phyloP scores from a whole-genome alignment of 2,329 filamentous ascomycete species.

The Colletotrichum gigasporum region DNA sequence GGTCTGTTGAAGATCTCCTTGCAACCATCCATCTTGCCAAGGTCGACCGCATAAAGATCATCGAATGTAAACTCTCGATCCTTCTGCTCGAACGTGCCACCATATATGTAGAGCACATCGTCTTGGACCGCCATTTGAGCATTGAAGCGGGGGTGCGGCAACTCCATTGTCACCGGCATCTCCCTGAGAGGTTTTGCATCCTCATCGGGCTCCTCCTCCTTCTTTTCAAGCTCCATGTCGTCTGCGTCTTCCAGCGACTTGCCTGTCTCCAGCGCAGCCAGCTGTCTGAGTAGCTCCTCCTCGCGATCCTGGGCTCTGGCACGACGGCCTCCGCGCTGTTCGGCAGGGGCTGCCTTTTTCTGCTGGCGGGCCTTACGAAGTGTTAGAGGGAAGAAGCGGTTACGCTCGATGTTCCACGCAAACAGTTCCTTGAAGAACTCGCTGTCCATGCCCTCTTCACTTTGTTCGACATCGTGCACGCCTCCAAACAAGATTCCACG shows the following conservation, averaged over 20 bases:
- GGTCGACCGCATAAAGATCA: slow-evolving; percentile 90
- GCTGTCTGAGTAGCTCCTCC: slow-evolving; percentile 86
- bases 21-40: slow-evolving; percentile 95
- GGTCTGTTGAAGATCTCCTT: slow-evolving; percentile 90
- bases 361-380: slow-evolving; percentile 78
- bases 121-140: slow-evolving; percentile 90
- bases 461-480: slow-evolving; percentile 91
- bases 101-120: slow-evolving; percentile 92
- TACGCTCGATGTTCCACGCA: slow-evolving; percentile 94
- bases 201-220: slow-evolving; percentile 59
- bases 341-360: slow-evolving; percentile 67
- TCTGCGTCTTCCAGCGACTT: slow-evolving; percentile 66
- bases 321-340: slow-evolving; percentile 68
- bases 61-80: slow-evolving; percentile 97
- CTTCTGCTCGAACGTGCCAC: slow-evolving; percentile 94
- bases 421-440: slow-evolving; percentile 95
- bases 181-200: slow-evolving; percentile 68
- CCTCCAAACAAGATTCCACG: slow-evolving; percentile 94
- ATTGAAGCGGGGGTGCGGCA: slow-evolving; percentile 92
- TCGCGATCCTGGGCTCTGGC: slow-evolving; percentile 90
- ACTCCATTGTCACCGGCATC: slow-evolving; percentile 77
- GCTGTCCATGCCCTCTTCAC: slow-evolving; percentile 93
- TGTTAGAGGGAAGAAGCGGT: slow-evolving; percentile 88
- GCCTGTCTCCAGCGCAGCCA: slow-evolving; percentile 85
- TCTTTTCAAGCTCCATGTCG: slow-evolving; percentile 59